Evolutionary conservation across 192 early-diverging fungal genomes (phyloP), one percentile per base, ranked within the genome.

Genomic region (Backusella liffmaniae): DNA sequence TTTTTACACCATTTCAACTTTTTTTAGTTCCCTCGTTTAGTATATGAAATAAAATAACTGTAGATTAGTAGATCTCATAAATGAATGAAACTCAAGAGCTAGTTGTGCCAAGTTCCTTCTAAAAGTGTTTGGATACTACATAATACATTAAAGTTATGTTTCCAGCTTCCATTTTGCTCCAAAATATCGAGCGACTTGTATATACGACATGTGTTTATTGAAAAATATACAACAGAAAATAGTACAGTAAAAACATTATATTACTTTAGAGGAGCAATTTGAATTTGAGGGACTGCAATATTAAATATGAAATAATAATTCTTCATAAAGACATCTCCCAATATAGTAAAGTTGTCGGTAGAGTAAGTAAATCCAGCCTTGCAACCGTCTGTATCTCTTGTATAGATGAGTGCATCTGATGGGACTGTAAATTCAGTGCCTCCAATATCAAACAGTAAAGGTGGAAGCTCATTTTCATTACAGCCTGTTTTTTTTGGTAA

Each of bases 291-390:
- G 18, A 71, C 65, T 21, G 39, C 72, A 29, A 76, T 74, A 29
- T 80, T 69, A 70, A 87, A 85, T 18, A 87, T 77, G 62, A 82
- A 77, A 72, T 85, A 87, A 74, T 82, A 81, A 62, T 87, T 79
- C 74, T 87, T 85, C 62, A 87, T 80, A 67, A 87, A 87, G 9
- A 80, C 81, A 49, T 87, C 86, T 9, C 86, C 86, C 2, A 87
- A 69, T 23, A 84, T 85, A 70, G 80, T 83, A 32, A 32, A 3
- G 4, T 82, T 18, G 10, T 83, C 76, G 35, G 75, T 21, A 32
- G 32, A 32, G 32, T 32, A 32, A 3, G 4, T 71, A 15, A 85
- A 85, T 13, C 81, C 79, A 8, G 86, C 82, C 59, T 73, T 78
- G 49, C 83, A 85, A 9, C 72, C 68, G 41, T 69, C 77, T 10